phyloP scores from a whole-genome alignment of 106 monocot species.

The Ottelia alismoides region DNA sequence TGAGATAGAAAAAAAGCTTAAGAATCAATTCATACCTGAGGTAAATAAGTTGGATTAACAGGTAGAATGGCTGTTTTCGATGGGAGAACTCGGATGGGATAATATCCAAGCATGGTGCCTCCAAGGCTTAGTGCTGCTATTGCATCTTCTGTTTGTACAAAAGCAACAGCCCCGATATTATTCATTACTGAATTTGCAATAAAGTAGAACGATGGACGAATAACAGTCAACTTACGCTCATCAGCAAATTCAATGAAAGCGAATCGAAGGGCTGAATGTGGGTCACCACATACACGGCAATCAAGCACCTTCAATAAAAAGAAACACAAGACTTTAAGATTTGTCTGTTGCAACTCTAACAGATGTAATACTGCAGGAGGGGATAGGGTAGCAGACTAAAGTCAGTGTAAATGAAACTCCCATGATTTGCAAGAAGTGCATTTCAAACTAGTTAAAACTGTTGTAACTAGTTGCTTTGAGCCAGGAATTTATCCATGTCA shows the following conservation, averaged over 20 bases:
- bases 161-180: background rate
- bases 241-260: conserved; percentile 40
- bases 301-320: conserved; percentile 23
- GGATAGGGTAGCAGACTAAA: no score
- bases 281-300: conserved; percentile 39
- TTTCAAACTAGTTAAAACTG: no score
- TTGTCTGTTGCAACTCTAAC: no score
- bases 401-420: no score
- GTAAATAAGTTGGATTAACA: conserved; percentile 38
- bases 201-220: background rate
- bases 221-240: conserved; percentile 22
- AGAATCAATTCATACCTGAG: conserved; percentile 8
- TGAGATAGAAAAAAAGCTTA: background rate
- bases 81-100: conserved; percentile 31
- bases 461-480: no score
- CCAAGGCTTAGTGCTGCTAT: conserved; percentile 21
- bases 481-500: no score
- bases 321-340: conserved; percentile 1
- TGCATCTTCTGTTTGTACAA: conserved; percentile 20
- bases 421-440: no score
- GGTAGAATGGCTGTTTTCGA: conserved; percentile 43
- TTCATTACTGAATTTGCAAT: background rate
- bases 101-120: conserved; percentile 29
- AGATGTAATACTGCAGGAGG: no score
- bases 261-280: conserved; percentile 30